A percentile compares a stretch with the other conserved stretches of the same genome.
phyloP scores from a whole-genome alignment of 371 early-diverging fungal species.

The Apophysomyces trapeziformis region DNA sequence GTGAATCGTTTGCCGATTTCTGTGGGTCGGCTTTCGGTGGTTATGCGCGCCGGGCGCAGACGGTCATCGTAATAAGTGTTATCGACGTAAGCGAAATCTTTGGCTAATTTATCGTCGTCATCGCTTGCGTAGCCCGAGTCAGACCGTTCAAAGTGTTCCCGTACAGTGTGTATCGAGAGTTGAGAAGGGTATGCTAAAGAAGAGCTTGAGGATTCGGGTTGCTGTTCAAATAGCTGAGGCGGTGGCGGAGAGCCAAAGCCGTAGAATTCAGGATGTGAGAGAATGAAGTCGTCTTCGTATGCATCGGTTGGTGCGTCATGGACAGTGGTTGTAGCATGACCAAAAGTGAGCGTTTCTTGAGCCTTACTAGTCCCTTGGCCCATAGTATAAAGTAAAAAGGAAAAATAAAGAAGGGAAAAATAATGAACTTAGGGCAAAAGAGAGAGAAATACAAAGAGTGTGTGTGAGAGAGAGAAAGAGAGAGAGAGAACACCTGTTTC shows the following conservation, averaged over 20 bases:
- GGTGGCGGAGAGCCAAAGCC: constrained; percentile 7
- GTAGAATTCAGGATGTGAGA: constrained; percentile 3
- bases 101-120: constrained; percentile 21
- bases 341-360: neutral
- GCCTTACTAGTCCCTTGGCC: constrained; percentile 10
- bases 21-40: constrained; percentile 9
- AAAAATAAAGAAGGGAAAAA: neutral
- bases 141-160: constrained; percentile 14
- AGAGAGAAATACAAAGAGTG: neutral
- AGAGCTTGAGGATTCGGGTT: constrained; percentile 4
- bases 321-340: neutral
- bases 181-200: constrained; percentile 9
- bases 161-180: constrained; percentile 3
- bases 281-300: constrained; percentile 9
- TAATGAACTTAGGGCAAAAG: neutral
- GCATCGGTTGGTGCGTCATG: neutral
- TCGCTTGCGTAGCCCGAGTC: constrained; percentile 31
- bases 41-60: constrained; percentile 11
- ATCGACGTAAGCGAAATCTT: constrained; percentile 37
- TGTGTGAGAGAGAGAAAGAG: neutral
- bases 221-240: neutral
- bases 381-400: neutral
- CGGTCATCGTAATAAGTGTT: constrained; percentile 29
- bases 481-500: constrained; percentile 8
- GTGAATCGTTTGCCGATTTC: constrained; percentile 5